Percentiles rank a stretch among this genome's conserved stretches.
These are phyloP conservation scores for Capsicum baccatum DNA, from an alignment of 257 asterid genomes.

Conservation along the genomic window DNA sequence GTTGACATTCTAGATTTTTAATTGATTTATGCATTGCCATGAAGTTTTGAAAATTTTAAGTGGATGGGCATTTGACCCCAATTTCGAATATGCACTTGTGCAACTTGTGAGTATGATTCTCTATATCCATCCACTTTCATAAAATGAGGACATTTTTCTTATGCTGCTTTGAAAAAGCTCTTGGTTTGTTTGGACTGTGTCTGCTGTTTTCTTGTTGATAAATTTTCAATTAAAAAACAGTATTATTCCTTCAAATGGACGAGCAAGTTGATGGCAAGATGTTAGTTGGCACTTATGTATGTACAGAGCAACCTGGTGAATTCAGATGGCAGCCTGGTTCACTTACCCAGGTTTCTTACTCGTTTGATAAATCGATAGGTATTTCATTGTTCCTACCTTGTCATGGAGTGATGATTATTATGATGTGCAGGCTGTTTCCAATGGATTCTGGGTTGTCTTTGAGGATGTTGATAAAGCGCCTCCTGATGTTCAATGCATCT, in stretches of 20 bases:
- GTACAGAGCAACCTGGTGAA: slow-evolving; percentile 94
- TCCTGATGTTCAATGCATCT: slow-evolving; percentile 73
- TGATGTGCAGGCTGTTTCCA: slow-evolving; percentile 73
- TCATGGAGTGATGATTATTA: slow-evolving; percentile 31
- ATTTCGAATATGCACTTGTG: slow-evolving; percentile 1
- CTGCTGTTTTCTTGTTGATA: slow-evolving; percentile 32
- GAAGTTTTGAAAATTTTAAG: slow-evolving; percentile 2
- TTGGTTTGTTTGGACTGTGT: slow-evolving; percentile 6
- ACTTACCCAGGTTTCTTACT: slow-evolving; percentile 79
- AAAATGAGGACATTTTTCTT: neutral
- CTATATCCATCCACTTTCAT: neutral
- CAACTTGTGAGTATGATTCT: neutral
- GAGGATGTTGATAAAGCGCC: slow-evolving; percentile 98
- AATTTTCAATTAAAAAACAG: slow-evolving; percentile 36
- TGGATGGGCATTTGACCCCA: neutral
- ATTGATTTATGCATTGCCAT: neutral
- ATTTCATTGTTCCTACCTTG: slow-evolving; percentile 31
- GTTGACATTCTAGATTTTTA: slow-evolving; percentile 13
- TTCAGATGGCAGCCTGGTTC: slow-evolving; percentile 99
- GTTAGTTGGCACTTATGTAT: slow-evolving; percentile 86
- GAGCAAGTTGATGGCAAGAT: slow-evolving; percentile 97
- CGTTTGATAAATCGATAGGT: slow-evolving; percentile 25
- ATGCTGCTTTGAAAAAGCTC: slow-evolving; percentile 14
- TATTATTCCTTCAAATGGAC: slow-evolving; percentile 89
- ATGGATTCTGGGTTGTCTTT: slow-evolving; percentile 91